Percentiles rank a stretch among this genome's conserved stretches.
Conservation (phyloP, 1,284 basidiomycete genomes). For the Testicularia cyperi region DNA sequence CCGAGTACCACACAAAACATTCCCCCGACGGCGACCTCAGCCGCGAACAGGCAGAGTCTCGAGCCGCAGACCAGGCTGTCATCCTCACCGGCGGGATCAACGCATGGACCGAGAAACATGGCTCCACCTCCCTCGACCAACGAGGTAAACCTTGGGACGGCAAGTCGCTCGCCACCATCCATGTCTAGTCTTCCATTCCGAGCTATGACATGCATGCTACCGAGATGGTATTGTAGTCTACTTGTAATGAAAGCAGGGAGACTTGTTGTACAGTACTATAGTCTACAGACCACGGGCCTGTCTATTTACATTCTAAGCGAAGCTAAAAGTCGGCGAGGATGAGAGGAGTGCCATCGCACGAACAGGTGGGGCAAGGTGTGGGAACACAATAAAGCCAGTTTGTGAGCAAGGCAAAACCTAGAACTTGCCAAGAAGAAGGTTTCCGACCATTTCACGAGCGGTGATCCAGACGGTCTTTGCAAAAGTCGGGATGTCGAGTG, state of each 20-base stretch:
- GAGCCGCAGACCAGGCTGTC: slow-evolving; percentile 26
- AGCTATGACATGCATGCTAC: neutral
- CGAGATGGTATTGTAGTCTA: slow-evolving; percentile 1
- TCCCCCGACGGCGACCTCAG: slow-evolving; percentile 8
- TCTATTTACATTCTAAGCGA: too few relatives aligned
- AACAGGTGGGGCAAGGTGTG: too few relatives aligned
- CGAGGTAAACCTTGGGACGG: slow-evolving; percentile 33
- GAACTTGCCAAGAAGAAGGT: slow-evolving; percentile 45
- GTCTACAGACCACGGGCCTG: too few relatives aligned
- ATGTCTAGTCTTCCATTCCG: slow-evolving; percentile 14
- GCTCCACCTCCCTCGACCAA: slow-evolving; percentile 17
- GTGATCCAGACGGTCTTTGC: slow-evolving; percentile 79
- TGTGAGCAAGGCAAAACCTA: too few relatives aligned
- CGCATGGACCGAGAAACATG: slow-evolving; percentile 39
- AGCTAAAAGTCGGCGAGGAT: too few relatives aligned
- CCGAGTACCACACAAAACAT: slow-evolving; percentile 9
- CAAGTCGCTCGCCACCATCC: slow-evolving; percentile 18
- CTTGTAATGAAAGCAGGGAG: neutral
- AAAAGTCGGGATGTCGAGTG: slow-evolving; percentile 81
- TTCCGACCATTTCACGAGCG: slow-evolving; percentile 61
- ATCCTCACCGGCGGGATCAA: slow-evolving; percentile 55
- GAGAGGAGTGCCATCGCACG: too few relatives aligned
- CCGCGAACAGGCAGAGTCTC: slow-evolving; percentile 5
- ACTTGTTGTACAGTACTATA: too few relatives aligned
- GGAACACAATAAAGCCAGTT: too few relatives aligned